These are phyloP conservation scores for Chlamydomonas eustigma DNA, from an alignment of 139 green algal species.

Conservation along the genomic window DNA sequence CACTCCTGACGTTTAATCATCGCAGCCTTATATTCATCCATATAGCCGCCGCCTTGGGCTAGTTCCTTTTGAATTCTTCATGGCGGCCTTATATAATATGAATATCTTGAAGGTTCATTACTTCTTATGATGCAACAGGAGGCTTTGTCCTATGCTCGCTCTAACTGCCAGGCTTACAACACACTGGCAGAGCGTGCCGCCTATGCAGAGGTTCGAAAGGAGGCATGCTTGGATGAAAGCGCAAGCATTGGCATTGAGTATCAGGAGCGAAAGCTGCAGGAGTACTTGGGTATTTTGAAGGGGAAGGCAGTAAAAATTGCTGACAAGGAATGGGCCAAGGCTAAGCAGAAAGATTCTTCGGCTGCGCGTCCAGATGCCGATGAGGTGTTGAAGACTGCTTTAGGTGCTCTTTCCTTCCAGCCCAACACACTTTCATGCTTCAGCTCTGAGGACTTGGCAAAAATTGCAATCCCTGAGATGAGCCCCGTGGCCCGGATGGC, in stretches of 20 bases:
- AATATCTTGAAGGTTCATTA: too few species aligned
- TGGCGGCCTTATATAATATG: too few species aligned
- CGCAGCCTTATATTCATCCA: background rate
- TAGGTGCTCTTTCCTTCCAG: too few species aligned
- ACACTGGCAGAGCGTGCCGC: constrained; percentile 10
- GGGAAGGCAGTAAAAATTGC: background rate
- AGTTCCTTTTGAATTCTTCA: too few species aligned
- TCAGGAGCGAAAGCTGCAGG: background rate
- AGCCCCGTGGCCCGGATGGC: background rate
- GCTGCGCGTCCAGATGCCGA: too few species aligned
- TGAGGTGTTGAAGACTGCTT: too few species aligned
- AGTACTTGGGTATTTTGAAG: background rate
- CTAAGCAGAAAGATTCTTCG: too few species aligned
- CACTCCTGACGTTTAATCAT: too few species aligned
- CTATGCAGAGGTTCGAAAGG: constrained; percentile 15
- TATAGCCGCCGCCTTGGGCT: background rate
- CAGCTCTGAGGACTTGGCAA: background rate
- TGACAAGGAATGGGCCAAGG: too few species aligned
- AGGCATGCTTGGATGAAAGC: constrained; percentile 5
- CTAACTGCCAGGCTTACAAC: constrained; percentile 15
- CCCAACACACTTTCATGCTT: constrained; percentile 1
- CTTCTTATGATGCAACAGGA: too few species aligned
- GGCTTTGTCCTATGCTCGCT: constrained; percentile 9
- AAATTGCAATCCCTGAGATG: background rate
- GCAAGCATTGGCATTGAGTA: too few species aligned